phyloP scores from a whole-genome alignment of 306 rosid genomes.

The Lathyrus oleraceus region DNA sequence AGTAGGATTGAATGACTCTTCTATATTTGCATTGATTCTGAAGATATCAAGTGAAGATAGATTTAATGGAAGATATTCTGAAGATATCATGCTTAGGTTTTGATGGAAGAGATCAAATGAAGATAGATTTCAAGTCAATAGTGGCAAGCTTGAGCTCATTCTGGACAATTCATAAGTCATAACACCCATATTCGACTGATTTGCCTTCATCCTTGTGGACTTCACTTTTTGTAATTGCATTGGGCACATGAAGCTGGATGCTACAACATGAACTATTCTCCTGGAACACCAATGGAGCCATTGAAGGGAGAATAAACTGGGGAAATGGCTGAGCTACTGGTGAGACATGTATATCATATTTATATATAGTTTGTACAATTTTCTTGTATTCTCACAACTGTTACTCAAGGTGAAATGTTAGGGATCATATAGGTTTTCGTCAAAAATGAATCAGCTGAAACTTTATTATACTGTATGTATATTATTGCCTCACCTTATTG shows the following conservation, averaged over 20 bases:
- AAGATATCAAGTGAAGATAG: constrained; percentile 8
- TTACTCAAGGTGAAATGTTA: constrained; percentile 10
- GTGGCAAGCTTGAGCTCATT: constrained; percentile 24
- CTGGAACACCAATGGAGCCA: constrained; percentile 13
- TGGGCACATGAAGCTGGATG: constrained; percentile 31
- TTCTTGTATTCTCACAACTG: constrained; percentile 21
- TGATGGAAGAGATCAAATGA: constrained; percentile 33
- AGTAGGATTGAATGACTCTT: neutral
- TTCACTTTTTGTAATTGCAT: constrained; percentile 8
- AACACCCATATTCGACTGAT: constrained; percentile 14
- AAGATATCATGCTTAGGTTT: constrained; percentile 26
- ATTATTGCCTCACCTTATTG: neutral
- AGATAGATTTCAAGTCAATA: constrained; percentile 29
- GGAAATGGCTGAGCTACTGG: constrained; percentile 31
- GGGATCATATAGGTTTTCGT: constrained; percentile 8
- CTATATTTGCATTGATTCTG: constrained; percentile 24
- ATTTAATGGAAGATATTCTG: too few relatives aligned
- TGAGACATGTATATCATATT: constrained; percentile 25
- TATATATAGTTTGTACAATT: constrained; percentile 1
- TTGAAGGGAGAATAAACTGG: neutral
- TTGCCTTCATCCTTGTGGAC: constrained; percentile 29
- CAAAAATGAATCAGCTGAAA: constrained; percentile 6
- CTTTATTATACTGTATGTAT: constrained; percentile 10
- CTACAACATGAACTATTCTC: constrained; percentile 9
- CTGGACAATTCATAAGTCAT: constrained; percentile 26